Evolutionary conservation across 345 rosid genomes (phyloP), one percentile per base, ranked within the genome.

Genomic region (Ceriops decandra): DNA sequence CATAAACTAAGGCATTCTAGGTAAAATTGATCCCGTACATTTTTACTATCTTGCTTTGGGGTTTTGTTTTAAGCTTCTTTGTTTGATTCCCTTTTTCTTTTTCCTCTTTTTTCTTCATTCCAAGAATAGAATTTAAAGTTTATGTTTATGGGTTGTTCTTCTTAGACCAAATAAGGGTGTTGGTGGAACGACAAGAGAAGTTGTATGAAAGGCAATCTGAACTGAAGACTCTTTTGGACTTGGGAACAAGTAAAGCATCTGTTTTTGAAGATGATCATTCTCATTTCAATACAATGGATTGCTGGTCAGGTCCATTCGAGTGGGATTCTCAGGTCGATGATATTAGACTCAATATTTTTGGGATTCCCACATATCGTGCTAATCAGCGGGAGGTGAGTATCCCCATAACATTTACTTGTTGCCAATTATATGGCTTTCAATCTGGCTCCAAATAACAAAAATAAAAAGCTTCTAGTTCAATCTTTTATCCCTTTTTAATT

Each of bases 261-360:
- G 67, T 30, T 53, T 15, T 42, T 42, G 75, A 67, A 62, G 72
- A 76, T 57, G 80, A 58, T 31, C 59, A 24, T 21, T 79, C 73
- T 62, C 42, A n/a, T 4, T 66, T 80, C 5, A 71, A 58, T 38
- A 57, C 77, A 0, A 22, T 36, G 21, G 90, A 86, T 64, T 82
- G 85, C 67, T 89, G 97, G 96, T 85, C 87, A 0, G 88, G 87
- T 24, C 27, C 85, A 17, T 91, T 89, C 63, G 88, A 85, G 56
- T 91, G 97, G 98, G 98, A 93, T 68, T 84, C 90, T 73, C 86
- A 74, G 36, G 95, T 91, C 58, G 93, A 91, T 28, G 88, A 85
- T 74, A 71, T 80, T 31, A 81, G 84, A 82, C 81, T 91, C 46
- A 89, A 93, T 76, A 75, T 89, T n/a, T 93, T 93, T 31, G 96